phyloP scores from a whole-genome alignment of 352 stramenopile genomes.

The Globisporangium cederbergense region DNA sequence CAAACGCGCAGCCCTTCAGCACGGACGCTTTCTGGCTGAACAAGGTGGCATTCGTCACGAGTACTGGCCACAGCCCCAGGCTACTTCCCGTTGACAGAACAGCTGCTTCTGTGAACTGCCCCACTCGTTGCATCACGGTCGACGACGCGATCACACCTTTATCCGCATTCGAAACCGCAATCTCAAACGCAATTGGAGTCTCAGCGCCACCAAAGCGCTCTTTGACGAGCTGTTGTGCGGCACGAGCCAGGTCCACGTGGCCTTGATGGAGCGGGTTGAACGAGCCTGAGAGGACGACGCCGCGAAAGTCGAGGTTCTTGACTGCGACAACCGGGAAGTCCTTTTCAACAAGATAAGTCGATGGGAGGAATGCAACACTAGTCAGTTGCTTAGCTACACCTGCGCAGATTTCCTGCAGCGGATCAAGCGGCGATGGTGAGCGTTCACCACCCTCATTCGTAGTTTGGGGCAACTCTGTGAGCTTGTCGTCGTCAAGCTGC shows the following conservation, averaged over 20 bases:
- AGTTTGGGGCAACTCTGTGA: conserved; percentile 20
- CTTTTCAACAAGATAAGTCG: not conserved
- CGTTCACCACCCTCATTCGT: not conserved
- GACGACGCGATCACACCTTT: conserved; percentile 57
- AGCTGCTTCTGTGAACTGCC: conserved; percentile 39
- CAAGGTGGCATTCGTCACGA: conserved; percentile 74
- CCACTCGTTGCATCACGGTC: conserved; percentile 39
- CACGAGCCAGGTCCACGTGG: conserved; percentile 54
- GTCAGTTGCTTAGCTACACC: conserved; percentile 14
- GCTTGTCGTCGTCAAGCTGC: conserved; percentile 28
- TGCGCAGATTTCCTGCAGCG: conserved; percentile 26
- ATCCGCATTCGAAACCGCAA: conserved; percentile 76
- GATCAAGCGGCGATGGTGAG: conserved; percentile 7
- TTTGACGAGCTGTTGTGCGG: conserved; percentile 43
- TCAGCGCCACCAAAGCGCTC: conserved; percentile 24
- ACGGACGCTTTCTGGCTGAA: conserved; percentile 84
- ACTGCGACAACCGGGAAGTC: conserved; percentile 15
- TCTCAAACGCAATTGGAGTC: conserved; percentile 63
- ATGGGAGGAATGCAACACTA: conserved; percentile 51
- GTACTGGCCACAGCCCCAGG: conserved; percentile 49
- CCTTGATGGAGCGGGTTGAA: conserved; percentile 84
- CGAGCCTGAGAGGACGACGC: conserved; percentile 67
- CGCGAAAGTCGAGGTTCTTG: conserved; percentile 44
- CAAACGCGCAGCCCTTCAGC: conserved; percentile 71
- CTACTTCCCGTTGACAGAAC: not conserved